Evolutionary conservation across 805 yeast species (phyloP), one percentile per base, ranked within the genome.

Genomic region (Teunomyces kruisii): DNA sequence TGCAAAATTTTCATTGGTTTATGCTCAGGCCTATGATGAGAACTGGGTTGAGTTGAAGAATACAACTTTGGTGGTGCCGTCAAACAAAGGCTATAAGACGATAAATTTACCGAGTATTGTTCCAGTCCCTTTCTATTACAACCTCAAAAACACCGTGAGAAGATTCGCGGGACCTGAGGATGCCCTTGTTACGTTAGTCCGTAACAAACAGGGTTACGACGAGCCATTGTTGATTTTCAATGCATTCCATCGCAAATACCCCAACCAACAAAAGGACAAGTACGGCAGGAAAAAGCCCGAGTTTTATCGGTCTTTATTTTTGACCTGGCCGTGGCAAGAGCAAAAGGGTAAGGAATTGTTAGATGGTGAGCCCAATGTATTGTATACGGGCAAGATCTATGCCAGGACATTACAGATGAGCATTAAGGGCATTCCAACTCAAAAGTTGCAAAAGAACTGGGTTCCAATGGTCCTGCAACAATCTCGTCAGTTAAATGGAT

Each of bases 211-310:
- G 19, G 74, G 73, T 5, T 55, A 54, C 30, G 68, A 68, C 24
- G 81, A 78, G 46, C 83, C 83, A 1, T 55, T 77, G 12, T 59
- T 78, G n/a, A 54, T 75, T 3, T 77, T 67, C 58, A 77, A 75
- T 47, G 60, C 67, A 59, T 48, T 54, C 12, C 58, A 55, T 26
- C 49, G 59, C 10, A 43, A 50, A 19, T 36, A 38, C 2, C 17
- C 33, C 13, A 42, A 42, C 27, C 45, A 37, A 9, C 26, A 27
- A 6, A 32, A 24, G 1, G 22, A 19, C 22, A 19, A 19, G 6
- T 19, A 19, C 22, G 22, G 22, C 6, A 19, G 6, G 22, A 19
- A 19, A 19, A 19, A 48, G 14, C 32, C 43, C 1, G 35, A 42
- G 31, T 39, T 17, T 28, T 54, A 53, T 43, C 44, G 72, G 33